phyloP scores from a whole-genome alignment of 108 stramenopile species.

The Aurantiochytrium sp. region DNA sequence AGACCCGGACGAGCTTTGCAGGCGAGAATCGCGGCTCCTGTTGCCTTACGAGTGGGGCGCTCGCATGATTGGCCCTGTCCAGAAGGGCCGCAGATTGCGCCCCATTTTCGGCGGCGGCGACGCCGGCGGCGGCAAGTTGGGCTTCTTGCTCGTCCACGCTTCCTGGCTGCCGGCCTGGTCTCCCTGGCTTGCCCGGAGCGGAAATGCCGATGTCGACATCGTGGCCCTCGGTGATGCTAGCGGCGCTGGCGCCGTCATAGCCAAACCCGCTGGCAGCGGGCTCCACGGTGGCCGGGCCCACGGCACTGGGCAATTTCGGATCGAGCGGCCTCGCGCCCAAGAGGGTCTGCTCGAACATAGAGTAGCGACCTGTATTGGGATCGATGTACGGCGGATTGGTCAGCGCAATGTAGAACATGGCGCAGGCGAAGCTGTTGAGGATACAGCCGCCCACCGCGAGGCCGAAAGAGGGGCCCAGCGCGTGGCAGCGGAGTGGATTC shows the following conservation, averaged over 20 bases:
- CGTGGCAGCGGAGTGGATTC: neutral
- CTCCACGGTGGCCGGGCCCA: neutral
- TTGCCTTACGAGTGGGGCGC: neutral
- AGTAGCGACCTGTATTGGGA: conserved; percentile 18
- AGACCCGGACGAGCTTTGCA: neutral
- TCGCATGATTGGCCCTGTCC: too few relatives aligned
- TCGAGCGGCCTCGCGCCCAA: neutral
- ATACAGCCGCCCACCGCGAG: conserved; percentile 2
- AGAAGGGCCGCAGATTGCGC: too few relatives aligned
- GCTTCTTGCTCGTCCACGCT: too few relatives aligned
- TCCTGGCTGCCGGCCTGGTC: too few relatives aligned
- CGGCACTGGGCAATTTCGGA: neutral
- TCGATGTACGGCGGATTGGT: conserved; percentile 2
- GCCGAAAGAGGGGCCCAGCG: conserved; percentile 5
- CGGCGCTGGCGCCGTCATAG: too few relatives aligned
- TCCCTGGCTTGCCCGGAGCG: too few relatives aligned
- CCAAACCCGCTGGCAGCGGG: too few relatives aligned
- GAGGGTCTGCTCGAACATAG: neutral
- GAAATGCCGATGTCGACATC: too few relatives aligned
- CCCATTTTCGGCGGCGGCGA: too few relatives aligned
- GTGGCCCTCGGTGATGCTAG: too few relatives aligned
- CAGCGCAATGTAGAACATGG: neutral
- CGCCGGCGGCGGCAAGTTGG: too few relatives aligned
- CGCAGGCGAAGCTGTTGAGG: neutral
- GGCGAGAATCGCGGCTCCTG: neutral